Percentiles rank a stretch among this genome's conserved stretches.
These are phyloP conservation scores for Rhizoclosmatium globosum DNA, from an alignment of 192 early-diverging fungal species.

Conservation along the genomic window DNA sequence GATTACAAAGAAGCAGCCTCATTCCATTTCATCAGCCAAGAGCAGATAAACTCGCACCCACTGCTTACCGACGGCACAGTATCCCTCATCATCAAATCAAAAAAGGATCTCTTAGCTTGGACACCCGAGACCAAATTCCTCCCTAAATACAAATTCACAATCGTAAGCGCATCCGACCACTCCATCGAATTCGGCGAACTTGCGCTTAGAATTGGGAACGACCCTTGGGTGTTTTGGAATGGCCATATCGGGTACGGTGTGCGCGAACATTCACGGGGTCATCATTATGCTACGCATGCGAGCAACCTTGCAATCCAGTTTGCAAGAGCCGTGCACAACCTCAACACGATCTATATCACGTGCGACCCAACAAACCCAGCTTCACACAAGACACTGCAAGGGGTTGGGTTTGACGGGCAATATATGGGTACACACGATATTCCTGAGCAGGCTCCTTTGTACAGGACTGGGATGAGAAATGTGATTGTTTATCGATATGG, in stretches of 20 bases:
- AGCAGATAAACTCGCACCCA: not conserved
- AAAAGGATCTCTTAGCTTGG: not conserved
- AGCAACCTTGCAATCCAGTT: not conserved
- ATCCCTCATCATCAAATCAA: not conserved
- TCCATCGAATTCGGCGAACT: not conserved
- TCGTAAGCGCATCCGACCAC: not conserved
- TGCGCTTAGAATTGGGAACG: not conserved
- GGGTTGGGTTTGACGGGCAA: not conserved
- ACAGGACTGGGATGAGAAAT: not conserved
- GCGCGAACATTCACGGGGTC: not conserved
- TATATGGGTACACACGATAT: not conserved
- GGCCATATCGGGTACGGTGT: conserved; percentile 5
- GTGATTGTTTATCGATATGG: not conserved
- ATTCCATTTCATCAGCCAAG: no score
- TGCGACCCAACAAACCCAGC: not conserved
- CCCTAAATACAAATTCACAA: conserved; percentile 6
- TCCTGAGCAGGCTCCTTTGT: not conserved
- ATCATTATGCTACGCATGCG: not conserved
- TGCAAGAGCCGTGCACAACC: not conserved
- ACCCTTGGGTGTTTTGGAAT: not conserved
- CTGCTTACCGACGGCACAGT: not conserved
- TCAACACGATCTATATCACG: not conserved
- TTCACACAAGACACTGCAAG: not conserved
- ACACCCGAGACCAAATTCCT: not conserved
- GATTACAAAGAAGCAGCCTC: no score